Evolutionary conservation across 2,329 filamentous ascomycete species (phyloP).

Genomic region (Colletotrichum lini): DNA sequence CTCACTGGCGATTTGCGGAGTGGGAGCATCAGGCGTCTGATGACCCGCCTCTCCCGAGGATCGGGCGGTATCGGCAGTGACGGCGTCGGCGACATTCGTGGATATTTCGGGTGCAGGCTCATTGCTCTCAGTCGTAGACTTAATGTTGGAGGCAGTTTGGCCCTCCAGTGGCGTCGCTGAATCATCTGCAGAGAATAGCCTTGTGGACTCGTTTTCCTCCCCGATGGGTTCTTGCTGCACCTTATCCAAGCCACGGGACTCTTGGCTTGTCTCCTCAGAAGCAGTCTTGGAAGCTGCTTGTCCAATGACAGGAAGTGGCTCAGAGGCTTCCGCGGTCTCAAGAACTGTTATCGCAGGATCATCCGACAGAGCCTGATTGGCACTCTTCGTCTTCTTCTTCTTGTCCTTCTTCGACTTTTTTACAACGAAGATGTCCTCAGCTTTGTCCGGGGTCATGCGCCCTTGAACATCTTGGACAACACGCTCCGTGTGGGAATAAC

Average conservation of each 20-base stretch:
- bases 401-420: slow-evolving; percentile 58
- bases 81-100: slow-evolving; percentile 6
- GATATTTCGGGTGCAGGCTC: background rate
- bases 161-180: background rate
- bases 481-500: background rate
- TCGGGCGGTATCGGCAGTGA: background rate
- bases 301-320: background rate
- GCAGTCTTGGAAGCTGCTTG: background rate
- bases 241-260: background rate
- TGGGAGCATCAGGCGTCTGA: background rate
- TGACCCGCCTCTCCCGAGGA: slow-evolving; percentile 46
- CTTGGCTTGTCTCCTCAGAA: background rate
- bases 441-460: slow-evolving; percentile 29
- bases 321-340: background rate
- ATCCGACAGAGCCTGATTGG: slow-evolving; percentile 19
- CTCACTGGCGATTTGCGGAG: background rate
- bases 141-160: background rate
- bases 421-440: slow-evolving; percentile 31
- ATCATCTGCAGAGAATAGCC: slow-evolving; percentile 3
- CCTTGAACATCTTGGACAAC: slow-evolving; percentile 19
- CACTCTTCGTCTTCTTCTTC: slow-evolving; percentile 41
- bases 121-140: background rate
- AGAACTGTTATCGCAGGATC: background rate
- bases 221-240: slow-evolving; percentile 1
- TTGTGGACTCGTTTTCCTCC: slow-evolving; percentile 46